Conservation (phyloP, 495 filamentous ascomycete species). For the Penicillium crystallinum region DNA sequence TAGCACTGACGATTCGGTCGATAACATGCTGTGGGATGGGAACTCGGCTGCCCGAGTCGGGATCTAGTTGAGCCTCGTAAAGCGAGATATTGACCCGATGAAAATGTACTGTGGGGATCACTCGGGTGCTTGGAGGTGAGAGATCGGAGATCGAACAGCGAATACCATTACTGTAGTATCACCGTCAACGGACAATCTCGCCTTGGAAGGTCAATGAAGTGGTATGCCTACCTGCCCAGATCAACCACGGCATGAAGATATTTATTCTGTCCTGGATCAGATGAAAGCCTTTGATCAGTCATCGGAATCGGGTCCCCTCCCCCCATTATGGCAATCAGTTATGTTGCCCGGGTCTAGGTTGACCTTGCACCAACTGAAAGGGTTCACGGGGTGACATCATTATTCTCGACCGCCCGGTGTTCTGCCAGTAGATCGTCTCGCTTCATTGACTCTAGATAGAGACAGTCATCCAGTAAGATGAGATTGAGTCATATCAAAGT, state of each 20-base stretch:
- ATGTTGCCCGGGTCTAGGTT: background rate
- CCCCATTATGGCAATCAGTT: slow-evolving; percentile 9
- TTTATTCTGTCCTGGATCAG: slow-evolving; percentile 5
- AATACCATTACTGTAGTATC: slow-evolving; percentile 72
- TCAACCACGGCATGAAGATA: slow-evolving; percentile 26
- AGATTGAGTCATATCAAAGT: too few species aligned
- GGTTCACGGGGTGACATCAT: slow-evolving; percentile 5
- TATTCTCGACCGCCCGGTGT: background rate
- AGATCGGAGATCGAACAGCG: slow-evolving; percentile 87
- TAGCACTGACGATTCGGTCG: slow-evolving; percentile 52
- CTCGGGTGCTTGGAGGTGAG: slow-evolving; percentile 59
- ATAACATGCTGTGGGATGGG: slow-evolving; percentile 64
- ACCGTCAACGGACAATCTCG: background rate
- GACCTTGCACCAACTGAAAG: background rate
- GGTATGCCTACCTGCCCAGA: slow-evolving; percentile 24
- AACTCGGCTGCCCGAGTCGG: slow-evolving; percentile 35
- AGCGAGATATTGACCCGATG: slow-evolving; percentile 77
- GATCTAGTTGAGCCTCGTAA: slow-evolving; percentile 73
- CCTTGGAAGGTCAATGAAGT: background rate
- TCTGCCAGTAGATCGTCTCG: background rate
- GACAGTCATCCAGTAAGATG: too few species aligned
- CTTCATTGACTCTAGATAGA: too few species aligned
- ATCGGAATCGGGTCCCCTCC: slow-evolving; percentile 10
- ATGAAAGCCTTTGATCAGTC: background rate
- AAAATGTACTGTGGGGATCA: slow-evolving; percentile 71